Conservation (phyloP, 1,284 basidiomycete species). For the Sanghuangporus sanghuang region DNA sequence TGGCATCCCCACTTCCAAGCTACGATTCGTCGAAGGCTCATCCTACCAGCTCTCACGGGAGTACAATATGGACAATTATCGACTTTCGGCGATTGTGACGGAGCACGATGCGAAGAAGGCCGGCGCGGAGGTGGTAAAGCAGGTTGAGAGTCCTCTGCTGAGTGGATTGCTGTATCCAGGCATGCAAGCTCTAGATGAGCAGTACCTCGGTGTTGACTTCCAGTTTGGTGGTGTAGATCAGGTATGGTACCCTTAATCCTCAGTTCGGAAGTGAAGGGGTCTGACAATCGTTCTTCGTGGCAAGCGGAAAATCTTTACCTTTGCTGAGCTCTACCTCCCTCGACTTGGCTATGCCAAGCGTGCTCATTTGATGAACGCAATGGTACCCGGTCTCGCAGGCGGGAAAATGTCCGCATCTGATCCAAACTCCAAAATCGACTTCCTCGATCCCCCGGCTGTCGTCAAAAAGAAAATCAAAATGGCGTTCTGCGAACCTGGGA, state of each 20-base stretch:
- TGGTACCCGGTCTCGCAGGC: constrained; percentile 94
- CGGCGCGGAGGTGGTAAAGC: constrained; percentile 99
- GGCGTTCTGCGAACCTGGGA: constrained; percentile 96
- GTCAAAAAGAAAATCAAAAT: constrained; percentile 89
- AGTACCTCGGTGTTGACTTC: constrained; percentile 95
- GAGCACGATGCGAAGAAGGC: constrained; percentile 98
- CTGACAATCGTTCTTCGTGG: constrained; percentile 3
- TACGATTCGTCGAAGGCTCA: constrained; percentile 86
- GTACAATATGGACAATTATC: constrained; percentile 96
- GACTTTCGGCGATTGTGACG: constrained; percentile 82
- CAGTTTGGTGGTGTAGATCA: constrained; percentile 99
- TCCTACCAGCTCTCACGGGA: constrained; percentile 89
- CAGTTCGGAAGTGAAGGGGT: background rate
- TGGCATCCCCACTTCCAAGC: constrained; percentile 83
- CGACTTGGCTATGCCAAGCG: constrained; percentile 92
- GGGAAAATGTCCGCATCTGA: constrained; percentile 99
- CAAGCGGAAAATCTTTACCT: constrained; percentile 98
- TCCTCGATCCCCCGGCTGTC: constrained; percentile 83
- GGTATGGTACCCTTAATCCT: constrained; percentile 38
- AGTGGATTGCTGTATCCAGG: constrained; percentile 95
- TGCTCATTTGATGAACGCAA: constrained; percentile 96
- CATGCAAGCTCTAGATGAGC: constrained; percentile 94
- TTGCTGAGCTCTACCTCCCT: constrained; percentile 94
- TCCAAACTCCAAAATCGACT: constrained; percentile 96
- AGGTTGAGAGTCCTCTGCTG: constrained; percentile 88